Conservation (phyloP, 1,284 basidiomycete genomes). For the Erythrobasidium hasegawianum region DNA sequence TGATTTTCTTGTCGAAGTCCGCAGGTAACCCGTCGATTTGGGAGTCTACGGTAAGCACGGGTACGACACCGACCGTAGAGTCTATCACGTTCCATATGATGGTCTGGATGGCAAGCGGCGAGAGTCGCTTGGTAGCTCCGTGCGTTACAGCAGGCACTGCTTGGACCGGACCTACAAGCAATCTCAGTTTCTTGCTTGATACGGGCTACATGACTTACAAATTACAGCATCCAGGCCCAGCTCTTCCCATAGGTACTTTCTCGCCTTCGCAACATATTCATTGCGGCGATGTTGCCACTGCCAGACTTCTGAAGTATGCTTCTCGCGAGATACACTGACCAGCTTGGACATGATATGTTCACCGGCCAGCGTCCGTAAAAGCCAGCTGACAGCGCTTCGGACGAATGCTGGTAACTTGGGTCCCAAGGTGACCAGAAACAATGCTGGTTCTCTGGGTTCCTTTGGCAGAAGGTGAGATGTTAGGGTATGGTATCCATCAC, state of each 20-base stretch:
- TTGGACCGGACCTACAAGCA: conserved; percentile 38
- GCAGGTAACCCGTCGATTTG: conserved; percentile 59
- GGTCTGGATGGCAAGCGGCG: conserved; percentile 47
- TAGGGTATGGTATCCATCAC: conserved; percentile 73
- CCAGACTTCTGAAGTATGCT: conserved; percentile 61
- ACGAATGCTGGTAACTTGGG: conserved; percentile 57
- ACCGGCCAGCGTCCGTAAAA: conserved; percentile 55
- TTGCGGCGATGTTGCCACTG: conserved; percentile 52
- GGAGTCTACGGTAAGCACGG: conserved; percentile 72
- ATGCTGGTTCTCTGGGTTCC: conserved; percentile 63
- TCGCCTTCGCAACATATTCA: conserved; percentile 42
- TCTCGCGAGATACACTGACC: conserved; percentile 55
- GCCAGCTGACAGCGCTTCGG: conserved; percentile 51
- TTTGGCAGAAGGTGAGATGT: conserved; percentile 59
- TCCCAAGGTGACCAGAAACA: conserved; percentile 61
- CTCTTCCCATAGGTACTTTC: conserved; percentile 39
- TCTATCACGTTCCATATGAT: conserved; percentile 67
- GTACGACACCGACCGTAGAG: conserved; percentile 68
- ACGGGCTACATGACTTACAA: conserved; percentile 18
- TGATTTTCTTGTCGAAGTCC: conserved; percentile 61
- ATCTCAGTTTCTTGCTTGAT: conserved; percentile 2
- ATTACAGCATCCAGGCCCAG: conserved; percentile 43
- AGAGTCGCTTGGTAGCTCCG: conserved; percentile 43
- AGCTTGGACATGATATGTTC: conserved; percentile 60
- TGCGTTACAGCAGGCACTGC: conserved; percentile 43